These are phyloP conservation scores for Candida glucosophila DNA, from an alignment of 1,139 yeast species.

Conservation along the genomic window DNA sequence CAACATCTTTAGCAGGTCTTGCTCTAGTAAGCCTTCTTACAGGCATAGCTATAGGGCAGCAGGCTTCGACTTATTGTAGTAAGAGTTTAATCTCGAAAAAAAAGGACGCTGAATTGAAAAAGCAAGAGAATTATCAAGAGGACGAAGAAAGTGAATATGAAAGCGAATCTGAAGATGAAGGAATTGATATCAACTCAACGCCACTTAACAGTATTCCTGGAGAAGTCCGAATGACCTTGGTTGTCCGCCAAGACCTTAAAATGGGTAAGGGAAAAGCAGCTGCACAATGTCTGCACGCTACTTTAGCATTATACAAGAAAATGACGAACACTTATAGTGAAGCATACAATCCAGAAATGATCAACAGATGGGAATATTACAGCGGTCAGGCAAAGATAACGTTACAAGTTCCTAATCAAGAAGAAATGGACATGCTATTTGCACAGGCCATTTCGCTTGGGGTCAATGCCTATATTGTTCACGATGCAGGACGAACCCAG, in stretches of 20 bases:
- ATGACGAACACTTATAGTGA: conserved; percentile 46
- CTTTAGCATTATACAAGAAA: conserved; percentile 75
- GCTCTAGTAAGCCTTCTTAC: too few relatives aligned
- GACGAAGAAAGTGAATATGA: conserved; percentile 26
- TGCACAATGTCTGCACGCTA: conserved; percentile 98
- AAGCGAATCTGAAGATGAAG: conserved; percentile 39
- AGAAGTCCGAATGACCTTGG: conserved; percentile 80
- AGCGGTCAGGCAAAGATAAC: conserved; percentile 95
- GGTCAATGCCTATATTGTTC: conserved; percentile 70
- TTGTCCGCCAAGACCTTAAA: conserved; percentile 79
- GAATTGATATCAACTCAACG: conserved; percentile 44
- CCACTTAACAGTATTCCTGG: conserved; percentile 58
- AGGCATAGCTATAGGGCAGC: too few relatives aligned
- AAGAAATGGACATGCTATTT: conserved; percentile 67
- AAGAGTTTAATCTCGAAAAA: too few relatives aligned
- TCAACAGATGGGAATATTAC: conserved; percentile 66
- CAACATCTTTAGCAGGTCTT: too few relatives aligned
- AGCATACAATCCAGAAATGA: conserved; percentile 52
- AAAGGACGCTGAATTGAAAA: neutral
- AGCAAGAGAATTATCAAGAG: conserved; percentile 1
- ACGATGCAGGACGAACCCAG: conserved; percentile 96
- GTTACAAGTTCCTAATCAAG: conserved; percentile 66
- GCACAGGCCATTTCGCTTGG: conserved; percentile 78
- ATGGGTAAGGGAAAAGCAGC: conserved; percentile 97
- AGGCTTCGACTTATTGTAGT: too few relatives aligned